Evolutionary conservation across 2,329 filamentous ascomycete species (phyloP).

Genomic region (Claviceps purpurea): DNA sequence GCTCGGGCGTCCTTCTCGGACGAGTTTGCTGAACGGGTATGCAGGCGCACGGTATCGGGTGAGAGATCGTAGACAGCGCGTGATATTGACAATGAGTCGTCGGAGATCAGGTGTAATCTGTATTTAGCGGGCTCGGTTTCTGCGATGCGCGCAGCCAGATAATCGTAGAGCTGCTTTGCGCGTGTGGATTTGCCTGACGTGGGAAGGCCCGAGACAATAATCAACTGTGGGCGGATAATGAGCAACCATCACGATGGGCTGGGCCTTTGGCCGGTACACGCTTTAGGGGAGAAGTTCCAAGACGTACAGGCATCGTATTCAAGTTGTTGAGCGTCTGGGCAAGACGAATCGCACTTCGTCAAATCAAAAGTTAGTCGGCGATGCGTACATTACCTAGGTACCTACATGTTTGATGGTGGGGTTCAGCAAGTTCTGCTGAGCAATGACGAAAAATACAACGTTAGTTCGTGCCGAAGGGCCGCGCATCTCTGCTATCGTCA

Average conservation of each 20-base stretch:
- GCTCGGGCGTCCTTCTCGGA: slow-evolving; percentile 74
- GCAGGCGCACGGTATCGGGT: slow-evolving; percentile 33
- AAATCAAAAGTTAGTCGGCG: background rate
- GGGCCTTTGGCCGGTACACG: background rate
- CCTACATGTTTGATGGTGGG: background rate
- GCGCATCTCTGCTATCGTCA: too few relatives aligned
- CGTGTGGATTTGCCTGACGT: slow-evolving; percentile 57
- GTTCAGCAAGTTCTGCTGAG: background rate
- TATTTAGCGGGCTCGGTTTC: slow-evolving; percentile 30
- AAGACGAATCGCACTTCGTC: background rate
- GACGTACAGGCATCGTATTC: slow-evolving; percentile 1
- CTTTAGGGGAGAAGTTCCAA: background rate
- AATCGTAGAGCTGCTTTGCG: slow-evolving; percentile 50
- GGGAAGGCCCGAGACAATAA: slow-evolving; percentile 53
- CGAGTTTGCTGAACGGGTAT: slow-evolving; percentile 56
- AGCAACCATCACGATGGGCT: slow-evolving; percentile 1
- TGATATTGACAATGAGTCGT: slow-evolving; percentile 55
- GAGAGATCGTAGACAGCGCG: slow-evolving; percentile 59
- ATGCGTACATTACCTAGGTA: background rate
- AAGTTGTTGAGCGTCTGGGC: background rate
- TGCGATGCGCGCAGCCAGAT: slow-evolving; percentile 45
- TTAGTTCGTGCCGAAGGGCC: background rate
- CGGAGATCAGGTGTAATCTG: slow-evolving; percentile 61
- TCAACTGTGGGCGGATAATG: slow-evolving; percentile 33
- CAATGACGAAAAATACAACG: background rate